Evolutionary conservation across 306 rosid species (phyloP).

Genomic region (Echinosophora koreensis): DNA sequence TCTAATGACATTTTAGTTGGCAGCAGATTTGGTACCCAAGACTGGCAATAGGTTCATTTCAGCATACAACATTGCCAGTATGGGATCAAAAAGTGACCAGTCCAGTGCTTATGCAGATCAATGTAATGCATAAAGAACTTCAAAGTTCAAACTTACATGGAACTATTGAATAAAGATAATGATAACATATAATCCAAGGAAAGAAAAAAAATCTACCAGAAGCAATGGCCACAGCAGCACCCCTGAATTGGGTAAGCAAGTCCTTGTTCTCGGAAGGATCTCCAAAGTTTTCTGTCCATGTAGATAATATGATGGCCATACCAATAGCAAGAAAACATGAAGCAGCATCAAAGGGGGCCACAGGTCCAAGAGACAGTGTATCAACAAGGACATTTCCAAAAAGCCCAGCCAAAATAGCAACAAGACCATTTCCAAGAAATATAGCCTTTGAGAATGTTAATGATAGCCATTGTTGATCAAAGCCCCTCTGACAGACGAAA

Average conservation of each 20-base stretch:
- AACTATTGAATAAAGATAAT: slow-evolving; percentile 29
- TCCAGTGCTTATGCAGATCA: slow-evolving; percentile 22
- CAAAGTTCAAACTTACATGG: slow-evolving; percentile 29
- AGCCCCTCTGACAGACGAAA: slow-evolving; percentile 77
- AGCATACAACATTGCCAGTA: slow-evolving; percentile 10
- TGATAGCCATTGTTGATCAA: slow-evolving; percentile 96
- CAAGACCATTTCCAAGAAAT: slow-evolving; percentile 92
- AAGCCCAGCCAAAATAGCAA: slow-evolving; percentile 88
- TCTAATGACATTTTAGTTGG: slow-evolving; percentile 11
- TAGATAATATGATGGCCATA: slow-evolving; percentile 78
- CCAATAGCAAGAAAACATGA: slow-evolving; percentile 95
- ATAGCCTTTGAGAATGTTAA: slow-evolving; percentile 91
- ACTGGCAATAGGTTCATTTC: slow-evolving; percentile 31
- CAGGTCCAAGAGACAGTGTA: slow-evolving; percentile 86
- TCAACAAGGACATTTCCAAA: slow-evolving; percentile 93
- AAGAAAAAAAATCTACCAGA: slow-evolving; percentile 67
- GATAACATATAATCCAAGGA: slow-evolving; percentile 11
- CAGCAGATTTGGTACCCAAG: slow-evolving; percentile 6
- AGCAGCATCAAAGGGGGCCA: slow-evolving; percentile 99
- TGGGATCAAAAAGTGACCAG: slow-evolving; percentile 13
- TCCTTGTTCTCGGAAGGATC: slow-evolving; percentile 86
- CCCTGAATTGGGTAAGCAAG: slow-evolving; percentile 84
- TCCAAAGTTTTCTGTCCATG: slow-evolving; percentile 94
- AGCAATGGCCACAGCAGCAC: slow-evolving; percentile 94
- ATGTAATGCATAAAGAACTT: not conserved